A percentile compares a stretch with the other conserved stretches of the same genome.
Evolutionary conservation across 129 eudicot species (phyloP).

Genomic region (Saussurea involucrata): DNA sequence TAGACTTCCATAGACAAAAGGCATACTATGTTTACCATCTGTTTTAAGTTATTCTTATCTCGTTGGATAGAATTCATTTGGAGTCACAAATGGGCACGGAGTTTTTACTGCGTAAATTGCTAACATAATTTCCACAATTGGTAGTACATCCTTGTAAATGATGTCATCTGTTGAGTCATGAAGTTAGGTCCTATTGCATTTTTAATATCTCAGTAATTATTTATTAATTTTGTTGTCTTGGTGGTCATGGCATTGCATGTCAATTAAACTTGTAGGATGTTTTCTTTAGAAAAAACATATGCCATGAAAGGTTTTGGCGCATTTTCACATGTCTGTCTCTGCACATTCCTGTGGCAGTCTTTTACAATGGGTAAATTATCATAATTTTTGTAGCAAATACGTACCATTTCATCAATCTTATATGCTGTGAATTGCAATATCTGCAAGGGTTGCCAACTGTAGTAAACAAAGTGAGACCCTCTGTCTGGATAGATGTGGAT

Average conservation of each 20-base stretch:
- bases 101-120: background rate
- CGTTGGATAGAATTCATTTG: background rate
- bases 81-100: background rate
- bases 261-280: background rate
- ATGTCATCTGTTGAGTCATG: background rate
- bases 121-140: background rate
- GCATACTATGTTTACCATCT: background rate
- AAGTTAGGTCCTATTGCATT: background rate
- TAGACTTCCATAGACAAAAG: background rate
- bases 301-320: background rate
- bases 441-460: background rate
- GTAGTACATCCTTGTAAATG: background rate
- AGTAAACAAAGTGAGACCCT: background rate
- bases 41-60: background rate
- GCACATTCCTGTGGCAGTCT: background rate
- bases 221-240: background rate
- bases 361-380: background rate
- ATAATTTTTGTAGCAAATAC: background rate
- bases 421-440: background rate
- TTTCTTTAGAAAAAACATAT: background rate
- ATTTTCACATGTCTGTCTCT: background rate
- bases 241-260: background rate
- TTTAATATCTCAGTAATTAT: background rate
- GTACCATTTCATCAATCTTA: background rate
- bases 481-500: background rate